phyloP scores from a whole-genome alignment of 139 green algal genomes.

The Tetraselmis striata region DNA sequence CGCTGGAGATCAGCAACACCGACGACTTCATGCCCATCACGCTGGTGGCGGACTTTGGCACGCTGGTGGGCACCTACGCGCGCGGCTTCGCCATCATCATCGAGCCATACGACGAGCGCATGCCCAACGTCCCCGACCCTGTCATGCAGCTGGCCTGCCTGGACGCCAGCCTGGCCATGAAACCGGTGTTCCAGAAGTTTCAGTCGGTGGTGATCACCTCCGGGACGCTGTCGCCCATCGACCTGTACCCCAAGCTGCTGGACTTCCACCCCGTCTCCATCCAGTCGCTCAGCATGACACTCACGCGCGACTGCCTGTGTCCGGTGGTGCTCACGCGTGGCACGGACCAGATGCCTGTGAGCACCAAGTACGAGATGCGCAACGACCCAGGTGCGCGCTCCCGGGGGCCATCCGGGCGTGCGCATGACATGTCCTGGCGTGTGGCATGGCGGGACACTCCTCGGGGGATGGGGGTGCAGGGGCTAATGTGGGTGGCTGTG shows the following conservation, averaged over 20 bases:
- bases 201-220: constrained; percentile 95
- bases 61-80: constrained; percentile 89
- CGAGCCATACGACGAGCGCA: constrained; percentile 93
- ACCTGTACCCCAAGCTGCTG: constrained; percentile 94
- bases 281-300: constrained; percentile 85
- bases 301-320: constrained; percentile 93
- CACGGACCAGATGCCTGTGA: constrained; percentile 84
- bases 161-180: constrained; percentile 92
- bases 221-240: constrained; percentile 92
- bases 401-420: too few relatives aligned
- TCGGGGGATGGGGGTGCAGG: too few relatives aligned
- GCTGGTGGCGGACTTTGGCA: constrained; percentile 94
- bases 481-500: background rate
- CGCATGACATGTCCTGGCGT: background rate
- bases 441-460: too few relatives aligned
- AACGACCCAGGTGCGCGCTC: constrained; percentile 36
- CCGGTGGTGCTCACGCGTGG: constrained; percentile 89
- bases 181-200: constrained; percentile 89
- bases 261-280: constrained; percentile 90
- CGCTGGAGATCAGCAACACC: constrained; percentile 90
- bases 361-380: constrained; percentile 89
- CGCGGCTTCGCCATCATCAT: constrained; percentile 95
- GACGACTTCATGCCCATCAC: constrained; percentile 87
- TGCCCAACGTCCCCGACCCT: constrained; percentile 87
- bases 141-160: constrained; percentile 93